phyloP scores from a whole-genome alignment of 257 asterid genomes.

The Solanum okadae region DNA sequence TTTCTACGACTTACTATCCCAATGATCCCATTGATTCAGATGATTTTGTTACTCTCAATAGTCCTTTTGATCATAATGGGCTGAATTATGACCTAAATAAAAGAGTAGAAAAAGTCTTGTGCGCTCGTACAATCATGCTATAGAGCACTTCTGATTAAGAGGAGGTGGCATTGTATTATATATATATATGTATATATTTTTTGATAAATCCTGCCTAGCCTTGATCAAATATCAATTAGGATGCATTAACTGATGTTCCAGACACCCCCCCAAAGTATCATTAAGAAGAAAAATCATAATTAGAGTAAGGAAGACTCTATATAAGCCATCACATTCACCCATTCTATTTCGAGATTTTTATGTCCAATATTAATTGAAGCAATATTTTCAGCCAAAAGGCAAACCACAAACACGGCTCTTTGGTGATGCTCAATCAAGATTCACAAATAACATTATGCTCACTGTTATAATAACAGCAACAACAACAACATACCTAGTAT shows the following conservation, averaged over 20 bases:
- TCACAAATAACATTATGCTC: background rate
- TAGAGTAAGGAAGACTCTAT: background rate
- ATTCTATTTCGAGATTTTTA: background rate
- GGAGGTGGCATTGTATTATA: background rate
- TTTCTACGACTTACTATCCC: background rate
- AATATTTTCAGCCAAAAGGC: background rate
- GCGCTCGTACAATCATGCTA: background rate
- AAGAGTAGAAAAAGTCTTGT: background rate
- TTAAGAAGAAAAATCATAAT: background rate
- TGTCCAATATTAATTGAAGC: background rate
- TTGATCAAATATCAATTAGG: background rate
- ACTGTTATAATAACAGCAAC: background rate
- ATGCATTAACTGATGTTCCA: background rate
- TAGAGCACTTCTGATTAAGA: background rate
- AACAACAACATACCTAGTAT: background rate
- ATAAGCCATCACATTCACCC: background rate
- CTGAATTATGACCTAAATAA: background rate
- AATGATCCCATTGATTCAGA: background rate
- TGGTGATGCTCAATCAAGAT: background rate
- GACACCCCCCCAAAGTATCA: background rate
- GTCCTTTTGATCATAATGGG: background rate
- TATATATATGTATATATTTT: too few species aligned
- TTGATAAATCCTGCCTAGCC: background rate
- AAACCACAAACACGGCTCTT: background rate
- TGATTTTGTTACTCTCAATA: background rate